Percentiles rank a stretch among this genome's conserved stretches.
phyloP scores from a whole-genome alignment of 2,329 filamentous ascomycete species.

The Xylaria sp. region DNA sequence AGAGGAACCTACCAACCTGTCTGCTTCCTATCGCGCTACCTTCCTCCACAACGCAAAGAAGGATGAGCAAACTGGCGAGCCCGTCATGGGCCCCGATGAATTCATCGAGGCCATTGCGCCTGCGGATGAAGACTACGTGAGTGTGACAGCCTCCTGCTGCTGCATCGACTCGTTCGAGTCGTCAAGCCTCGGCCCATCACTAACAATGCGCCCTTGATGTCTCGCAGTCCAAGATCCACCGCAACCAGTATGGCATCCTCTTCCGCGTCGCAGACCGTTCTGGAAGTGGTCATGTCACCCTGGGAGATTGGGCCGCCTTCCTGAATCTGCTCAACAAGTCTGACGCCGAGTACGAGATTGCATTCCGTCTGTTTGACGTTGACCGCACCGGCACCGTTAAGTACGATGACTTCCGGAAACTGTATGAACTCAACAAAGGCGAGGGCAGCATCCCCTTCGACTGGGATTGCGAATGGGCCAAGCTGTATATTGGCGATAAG shows the following conservation, averaged over 20 bases:
- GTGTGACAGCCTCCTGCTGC: constrained; percentile 51
- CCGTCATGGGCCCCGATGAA: constrained; percentile 83
- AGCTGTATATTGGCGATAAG: constrained; percentile 89
- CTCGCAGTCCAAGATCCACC: constrained; percentile 90
- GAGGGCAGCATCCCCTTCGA: constrained; percentile 88
- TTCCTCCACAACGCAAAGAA: constrained; percentile 82
- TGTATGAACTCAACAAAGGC: constrained; percentile 92
- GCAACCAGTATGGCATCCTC: constrained; percentile 93
- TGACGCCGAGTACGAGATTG: constrained; percentile 98
- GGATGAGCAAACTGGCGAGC: constrained; percentile 79
- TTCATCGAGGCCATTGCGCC: constrained; percentile 94
- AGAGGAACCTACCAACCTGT: constrained; percentile 69
- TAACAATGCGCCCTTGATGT: constrained; percentile 14
- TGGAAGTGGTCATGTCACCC: constrained; percentile 75
- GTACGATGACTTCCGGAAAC: constrained; percentile 85
- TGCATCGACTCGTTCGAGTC: background rate
- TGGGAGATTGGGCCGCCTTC: constrained; percentile 92
- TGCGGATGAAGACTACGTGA: constrained; percentile 88
- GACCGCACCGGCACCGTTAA: constrained; percentile 86
- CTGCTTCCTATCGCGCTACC: constrained; percentile 77
- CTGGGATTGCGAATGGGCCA: constrained; percentile 97
- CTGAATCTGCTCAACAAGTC: constrained; percentile 93
- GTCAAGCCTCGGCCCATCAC: background rate
- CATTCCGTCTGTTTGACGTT: constrained; percentile 94
- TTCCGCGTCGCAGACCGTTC: constrained; percentile 90